Conservation (phyloP, 805 yeast genomes). For the Candida boleticola region DNA sequence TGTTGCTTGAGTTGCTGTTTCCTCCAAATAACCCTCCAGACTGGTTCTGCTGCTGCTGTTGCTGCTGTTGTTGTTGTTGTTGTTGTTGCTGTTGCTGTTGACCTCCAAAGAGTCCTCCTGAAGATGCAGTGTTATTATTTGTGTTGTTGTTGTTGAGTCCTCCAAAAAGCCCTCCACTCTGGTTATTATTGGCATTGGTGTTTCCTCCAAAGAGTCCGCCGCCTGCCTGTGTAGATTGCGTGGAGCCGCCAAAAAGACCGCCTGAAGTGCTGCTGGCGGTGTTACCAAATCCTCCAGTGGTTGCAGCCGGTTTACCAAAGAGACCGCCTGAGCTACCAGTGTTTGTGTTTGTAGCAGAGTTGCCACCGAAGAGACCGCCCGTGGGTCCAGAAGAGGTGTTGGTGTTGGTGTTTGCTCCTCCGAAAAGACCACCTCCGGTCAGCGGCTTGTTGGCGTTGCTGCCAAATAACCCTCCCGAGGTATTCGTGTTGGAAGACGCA, state of each 20-base stretch:
- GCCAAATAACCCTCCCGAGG: slow-evolving; percentile 16
- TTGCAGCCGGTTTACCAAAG: slow-evolving; percentile 4
- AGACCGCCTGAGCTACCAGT: not conserved
- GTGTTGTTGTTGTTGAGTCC: too few species aligned
- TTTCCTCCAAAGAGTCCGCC: slow-evolving; percentile 17
- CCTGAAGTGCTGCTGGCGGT: too few species aligned
- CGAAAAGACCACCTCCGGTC: slow-evolving; percentile 19
- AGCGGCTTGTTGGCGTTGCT: slow-evolving; percentile 9
- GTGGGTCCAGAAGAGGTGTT: slow-evolving; percentile 7
- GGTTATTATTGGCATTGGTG: slow-evolving; percentile 8
- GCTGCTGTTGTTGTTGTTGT: slow-evolving; percentile 4
- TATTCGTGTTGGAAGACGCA: too few species aligned
- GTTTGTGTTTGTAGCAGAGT: too few species aligned
- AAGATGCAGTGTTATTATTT: slow-evolving; percentile 2
- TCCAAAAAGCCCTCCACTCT: slow-evolving; percentile 20
- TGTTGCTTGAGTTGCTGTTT: slow-evolving; percentile 12
- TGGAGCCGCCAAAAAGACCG: slow-evolving; percentile 12
- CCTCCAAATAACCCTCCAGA: slow-evolving; percentile 36
- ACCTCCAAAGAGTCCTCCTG: slow-evolving; percentile 18
- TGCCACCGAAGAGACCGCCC: slow-evolving; percentile 10
- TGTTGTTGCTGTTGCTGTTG: slow-evolving; percentile 4
- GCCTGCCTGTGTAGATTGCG: slow-evolving; percentile 2
- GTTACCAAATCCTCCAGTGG: not conserved
- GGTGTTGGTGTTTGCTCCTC: slow-evolving; percentile 9
- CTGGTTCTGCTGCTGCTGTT: slow-evolving; percentile 11